Conservation (phyloP, 139 green algal genomes). For the Tetradesmus obliquus region DNA sequence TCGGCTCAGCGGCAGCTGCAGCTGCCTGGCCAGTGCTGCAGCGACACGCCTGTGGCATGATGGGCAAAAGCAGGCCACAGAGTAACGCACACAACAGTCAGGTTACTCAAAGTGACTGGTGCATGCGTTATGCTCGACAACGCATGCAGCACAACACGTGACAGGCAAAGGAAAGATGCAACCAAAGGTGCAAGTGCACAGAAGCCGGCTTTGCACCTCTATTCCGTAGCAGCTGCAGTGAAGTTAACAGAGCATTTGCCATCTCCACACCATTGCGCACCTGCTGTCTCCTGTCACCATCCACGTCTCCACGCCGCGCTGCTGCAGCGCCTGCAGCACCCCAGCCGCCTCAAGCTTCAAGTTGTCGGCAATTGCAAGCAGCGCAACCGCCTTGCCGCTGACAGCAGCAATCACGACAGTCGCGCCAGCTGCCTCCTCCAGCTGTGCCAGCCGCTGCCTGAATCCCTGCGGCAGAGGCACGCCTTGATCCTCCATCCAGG, state of each 20-base stretch:
- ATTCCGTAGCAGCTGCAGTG: neutral
- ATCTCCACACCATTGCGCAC: neutral
- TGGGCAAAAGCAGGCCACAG: neutral
- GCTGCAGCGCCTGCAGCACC: slow-evolving; percentile 51
- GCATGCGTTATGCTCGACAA: no score
- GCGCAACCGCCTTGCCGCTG: slow-evolving; percentile 54
- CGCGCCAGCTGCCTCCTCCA: slow-evolving; percentile 51
- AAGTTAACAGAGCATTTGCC: neutral
- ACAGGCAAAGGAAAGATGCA: no score
- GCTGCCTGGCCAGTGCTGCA: slow-evolving; percentile 50
- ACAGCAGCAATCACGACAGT: slow-evolving; percentile 75
- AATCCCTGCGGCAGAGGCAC: slow-evolving; percentile 52
- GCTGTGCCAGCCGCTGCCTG: slow-evolving; percentile 53
- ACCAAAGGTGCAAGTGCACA: no score
- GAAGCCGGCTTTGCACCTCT: no score
- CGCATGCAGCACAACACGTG: no score
- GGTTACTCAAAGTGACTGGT: no score
- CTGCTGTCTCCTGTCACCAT: slow-evolving; percentile 93
- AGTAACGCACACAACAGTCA: no score
- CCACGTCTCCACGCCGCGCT: slow-evolving; percentile 56
- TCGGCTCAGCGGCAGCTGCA: slow-evolving; percentile 70
- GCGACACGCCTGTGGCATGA: slow-evolving; percentile 51
- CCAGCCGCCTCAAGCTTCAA: slow-evolving; percentile 85
- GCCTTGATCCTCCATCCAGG: slow-evolving; percentile 71
- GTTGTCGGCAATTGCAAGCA: slow-evolving; percentile 83